These are phyloP conservation scores for Polychytrium aggregatum DNA, from an alignment of 192 early-diverging fungal species.

Conservation along the genomic window DNA sequence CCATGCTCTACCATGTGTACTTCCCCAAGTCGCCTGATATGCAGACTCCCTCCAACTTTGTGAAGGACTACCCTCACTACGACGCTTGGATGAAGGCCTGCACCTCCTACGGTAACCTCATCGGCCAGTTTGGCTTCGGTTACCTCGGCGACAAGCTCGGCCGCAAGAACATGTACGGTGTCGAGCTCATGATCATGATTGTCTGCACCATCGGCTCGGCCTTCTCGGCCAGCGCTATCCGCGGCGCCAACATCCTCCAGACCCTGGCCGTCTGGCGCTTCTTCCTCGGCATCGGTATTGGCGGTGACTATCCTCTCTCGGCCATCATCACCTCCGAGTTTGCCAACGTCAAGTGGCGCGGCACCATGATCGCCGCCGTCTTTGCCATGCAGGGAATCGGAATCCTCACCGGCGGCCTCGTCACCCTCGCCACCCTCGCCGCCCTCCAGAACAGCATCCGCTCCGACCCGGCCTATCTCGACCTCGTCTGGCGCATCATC, in stretches of 20 bases:
- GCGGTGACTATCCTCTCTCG: too few species aligned
- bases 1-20: constrained; percentile 67
- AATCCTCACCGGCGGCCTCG: too few species aligned
- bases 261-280: constrained; percentile 84
- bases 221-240: too few species aligned
- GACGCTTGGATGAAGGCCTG: constrained; percentile 92
- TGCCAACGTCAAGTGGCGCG: too few species aligned
- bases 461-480: constrained; percentile 45
- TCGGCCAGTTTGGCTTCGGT: constrained; percentile 90
- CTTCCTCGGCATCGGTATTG: too few species aligned
- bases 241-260: constrained; percentile 54
- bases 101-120: constrained; percentile 75
- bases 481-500: constrained; percentile 92
- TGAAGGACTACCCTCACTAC: constrained; percentile 13
- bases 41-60: constrained; percentile 14
- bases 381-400: too few species aligned
- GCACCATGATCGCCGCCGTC: too few species aligned
- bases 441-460: constrained; percentile 59
- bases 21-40: background rate
- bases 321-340: too few species aligned
- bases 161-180: constrained; percentile 84
- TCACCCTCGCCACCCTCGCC: too few species aligned
- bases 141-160: too few species aligned
- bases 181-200: constrained; percentile 85
- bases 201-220: too few species aligned